phyloP scores from a whole-genome alignment of 1,139 yeast genomes.

The Kodamaea plutei region DNA sequence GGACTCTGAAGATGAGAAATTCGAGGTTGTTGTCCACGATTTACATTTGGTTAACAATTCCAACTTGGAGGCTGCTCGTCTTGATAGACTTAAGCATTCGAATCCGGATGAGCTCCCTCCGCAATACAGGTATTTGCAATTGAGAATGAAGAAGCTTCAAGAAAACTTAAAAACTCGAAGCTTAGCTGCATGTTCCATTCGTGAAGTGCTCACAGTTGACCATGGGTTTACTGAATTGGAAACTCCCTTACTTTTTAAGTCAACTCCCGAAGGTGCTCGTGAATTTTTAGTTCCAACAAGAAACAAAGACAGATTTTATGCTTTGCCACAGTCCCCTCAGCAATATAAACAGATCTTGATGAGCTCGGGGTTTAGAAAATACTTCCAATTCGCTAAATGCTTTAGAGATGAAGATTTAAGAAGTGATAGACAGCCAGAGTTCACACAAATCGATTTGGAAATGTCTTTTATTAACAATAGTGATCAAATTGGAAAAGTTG shows the following conservation, averaged over 20 bases:
- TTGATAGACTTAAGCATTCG: slow-evolving; percentile 53
- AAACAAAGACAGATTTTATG: slow-evolving; percentile 60
- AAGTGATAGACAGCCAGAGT: slow-evolving; percentile 95
- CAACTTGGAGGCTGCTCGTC: slow-evolving; percentile 63
- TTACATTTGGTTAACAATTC: slow-evolving; percentile 64
- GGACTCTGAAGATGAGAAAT: slow-evolving; percentile 17
- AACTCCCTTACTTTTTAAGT: slow-evolving; percentile 87
- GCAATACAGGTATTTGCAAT: slow-evolving; percentile 74
- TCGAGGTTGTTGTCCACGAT: slow-evolving; percentile 55
- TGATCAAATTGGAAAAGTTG: slow-evolving; percentile 61
- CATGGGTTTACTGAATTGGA: slow-evolving; percentile 76
- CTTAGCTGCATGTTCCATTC: slow-evolving; percentile 49
- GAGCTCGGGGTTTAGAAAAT: slow-evolving; percentile 86
- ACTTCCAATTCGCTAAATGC: slow-evolving; percentile 89
- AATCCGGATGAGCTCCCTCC: slow-evolving; percentile 62
- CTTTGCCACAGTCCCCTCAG: slow-evolving; percentile 96
- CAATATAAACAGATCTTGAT: slow-evolving; percentile 91
- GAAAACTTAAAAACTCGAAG: slow-evolving; percentile 59
- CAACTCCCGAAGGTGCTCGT: slow-evolving; percentile 97
- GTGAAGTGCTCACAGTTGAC: slow-evolving; percentile 43
- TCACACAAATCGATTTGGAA: slow-evolving; percentile 92
- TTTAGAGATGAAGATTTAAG: slow-evolving; percentile 94
- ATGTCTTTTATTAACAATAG: slow-evolving; percentile 74
- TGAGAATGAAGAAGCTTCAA: slow-evolving; percentile 63
- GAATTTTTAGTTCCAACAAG: slow-evolving; percentile 95